Conservation (phyloP, 805 yeast genomes). For the Saccharomycopsis olivae region DNA sequence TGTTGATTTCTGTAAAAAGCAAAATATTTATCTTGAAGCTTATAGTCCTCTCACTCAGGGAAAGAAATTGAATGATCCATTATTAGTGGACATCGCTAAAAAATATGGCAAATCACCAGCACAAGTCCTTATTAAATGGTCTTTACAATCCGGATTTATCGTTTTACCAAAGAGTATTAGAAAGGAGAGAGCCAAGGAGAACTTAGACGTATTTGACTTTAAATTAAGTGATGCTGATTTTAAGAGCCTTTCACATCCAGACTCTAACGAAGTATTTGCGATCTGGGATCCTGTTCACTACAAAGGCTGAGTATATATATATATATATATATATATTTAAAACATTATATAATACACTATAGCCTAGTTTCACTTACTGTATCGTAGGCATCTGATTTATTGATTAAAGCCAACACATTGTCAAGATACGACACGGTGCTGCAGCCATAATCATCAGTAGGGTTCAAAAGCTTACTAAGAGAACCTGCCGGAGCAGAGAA, state of each 20-base stretch:
- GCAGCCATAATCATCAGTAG: no score
- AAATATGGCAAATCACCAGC: constrained; percentile 34
- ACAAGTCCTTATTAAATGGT: constrained; percentile 39
- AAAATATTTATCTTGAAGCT: constrained; percentile 28
- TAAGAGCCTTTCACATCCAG: no score
- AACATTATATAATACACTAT: no score
- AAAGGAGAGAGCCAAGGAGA: constrained; percentile 28
- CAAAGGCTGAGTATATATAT: constrained; percentile 7
- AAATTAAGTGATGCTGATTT: constrained; percentile 28
- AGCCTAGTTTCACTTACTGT: no score
- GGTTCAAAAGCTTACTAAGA: no score
- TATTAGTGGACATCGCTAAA: constrained; percentile 26
- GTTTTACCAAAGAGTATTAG: constrained; percentile 14
- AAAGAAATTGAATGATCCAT: constrained; percentile 22
- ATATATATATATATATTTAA: no score
- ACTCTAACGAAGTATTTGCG: constrained; percentile 13
- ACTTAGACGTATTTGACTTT: constrained; percentile 28
- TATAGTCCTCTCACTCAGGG: constrained; percentile 32
- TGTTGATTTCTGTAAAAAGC: constrained; percentile 23
- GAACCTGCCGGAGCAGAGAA: no score
- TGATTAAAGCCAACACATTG: no score
- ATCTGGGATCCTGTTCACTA: constrained; percentile 16
- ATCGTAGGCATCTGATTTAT: no score
- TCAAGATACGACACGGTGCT: no score
- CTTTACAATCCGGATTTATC: constrained; percentile 35